Conservation (phyloP, 2,329 filamentous ascomycete genomes). For the Pseudogymnoascus sp. region DNA sequence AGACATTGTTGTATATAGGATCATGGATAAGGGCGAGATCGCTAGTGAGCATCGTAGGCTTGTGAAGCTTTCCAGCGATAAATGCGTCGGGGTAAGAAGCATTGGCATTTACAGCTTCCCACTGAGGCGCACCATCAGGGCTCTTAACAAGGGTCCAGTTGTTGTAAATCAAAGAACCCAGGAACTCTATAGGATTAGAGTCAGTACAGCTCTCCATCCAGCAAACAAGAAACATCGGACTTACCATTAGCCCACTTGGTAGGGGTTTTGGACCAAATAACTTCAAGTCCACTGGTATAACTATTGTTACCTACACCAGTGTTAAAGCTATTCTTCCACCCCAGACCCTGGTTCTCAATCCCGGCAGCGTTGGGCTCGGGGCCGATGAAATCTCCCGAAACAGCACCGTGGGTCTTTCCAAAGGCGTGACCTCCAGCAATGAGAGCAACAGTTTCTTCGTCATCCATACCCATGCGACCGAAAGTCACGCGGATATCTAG, state of each 20-base stretch:
- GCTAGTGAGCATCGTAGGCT: slow-evolving; percentile 49
- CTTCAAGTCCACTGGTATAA: slow-evolving; percentile 51
- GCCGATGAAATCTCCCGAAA: slow-evolving; percentile 42
- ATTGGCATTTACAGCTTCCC: slow-evolving; percentile 39
- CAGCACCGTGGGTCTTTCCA: slow-evolving; percentile 55
- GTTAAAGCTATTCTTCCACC: slow-evolving; percentile 46
- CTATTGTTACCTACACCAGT: slow-evolving; percentile 47
- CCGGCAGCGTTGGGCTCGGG: slow-evolving; percentile 44
- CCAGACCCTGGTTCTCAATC: slow-evolving; percentile 45
- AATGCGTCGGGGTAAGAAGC: slow-evolving; percentile 47
- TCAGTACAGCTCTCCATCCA: not conserved
- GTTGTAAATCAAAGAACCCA: slow-evolving; percentile 53
- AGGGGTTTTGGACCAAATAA: slow-evolving; percentile 51
- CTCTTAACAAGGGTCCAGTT: slow-evolving; percentile 52
- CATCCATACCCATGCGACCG: slow-evolving; percentile 56
- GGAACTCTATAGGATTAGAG: slow-evolving; percentile 31
- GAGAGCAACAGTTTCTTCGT: slow-evolving; percentile 53
- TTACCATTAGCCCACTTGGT: slow-evolving; percentile 47
- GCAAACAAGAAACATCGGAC: not conserved
- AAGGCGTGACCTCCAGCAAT: slow-evolving; percentile 55
- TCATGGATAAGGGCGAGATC: slow-evolving; percentile 50
- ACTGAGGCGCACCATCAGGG: slow-evolving; percentile 51
- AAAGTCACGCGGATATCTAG: slow-evolving; percentile 53
- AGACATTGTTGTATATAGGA: slow-evolving; percentile 50
- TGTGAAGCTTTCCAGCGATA: slow-evolving; percentile 47